Base-by-base conservation (phyloP, 148 eudicot species). In the Amaranthus hypochondriacus region DNA sequence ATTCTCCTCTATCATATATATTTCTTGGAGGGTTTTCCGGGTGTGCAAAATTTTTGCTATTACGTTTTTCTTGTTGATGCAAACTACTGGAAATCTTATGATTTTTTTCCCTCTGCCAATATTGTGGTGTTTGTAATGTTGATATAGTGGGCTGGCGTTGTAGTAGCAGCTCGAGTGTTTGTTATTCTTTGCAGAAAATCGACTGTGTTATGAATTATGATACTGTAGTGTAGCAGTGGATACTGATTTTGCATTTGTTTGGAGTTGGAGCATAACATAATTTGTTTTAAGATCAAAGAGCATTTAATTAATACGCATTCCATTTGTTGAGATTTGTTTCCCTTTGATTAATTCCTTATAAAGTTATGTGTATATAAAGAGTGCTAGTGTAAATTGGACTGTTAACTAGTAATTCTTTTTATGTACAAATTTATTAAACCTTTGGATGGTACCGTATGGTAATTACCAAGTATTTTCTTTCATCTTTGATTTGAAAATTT, bases 71-170 rank as follows among this genome's bases (percentile, higher is more conserved):
- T 9, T 68, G 72, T 60, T 60, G 75, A 56, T 48, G 74, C 66
- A 61, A 66, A 72, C 48, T 56, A 47, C 52, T 69, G 48, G 51
- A 50, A 42, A 48, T 43, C 69, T 56, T 63, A 71, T 69, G 74
- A 72, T 72, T 58, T 73, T 68, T 48, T 72, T 54, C 73, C 4
- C 10, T 57, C 7, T 57, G 78, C 78, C 82, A 64, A 76, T 64
- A 80, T 80, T 80, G 68, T 80, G 76, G 82, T 28, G 39, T 79
- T 51, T 80, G 73, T 80, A 71, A 75, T 75, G 66, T 65, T 70
- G 70, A 61, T 63, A 75, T 48, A 75, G 75, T 70, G 62, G 73
- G 69, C 60, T 74, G 71, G 70, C 59, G 56, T 74, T 79, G 81
- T 79, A 74, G 82, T 69, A n/a, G 61, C 69, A 74, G 82, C 69